Conservation (phyloP, 495 filamentous ascomycete species). For the Aspergillus carlsbadensis region DNA sequence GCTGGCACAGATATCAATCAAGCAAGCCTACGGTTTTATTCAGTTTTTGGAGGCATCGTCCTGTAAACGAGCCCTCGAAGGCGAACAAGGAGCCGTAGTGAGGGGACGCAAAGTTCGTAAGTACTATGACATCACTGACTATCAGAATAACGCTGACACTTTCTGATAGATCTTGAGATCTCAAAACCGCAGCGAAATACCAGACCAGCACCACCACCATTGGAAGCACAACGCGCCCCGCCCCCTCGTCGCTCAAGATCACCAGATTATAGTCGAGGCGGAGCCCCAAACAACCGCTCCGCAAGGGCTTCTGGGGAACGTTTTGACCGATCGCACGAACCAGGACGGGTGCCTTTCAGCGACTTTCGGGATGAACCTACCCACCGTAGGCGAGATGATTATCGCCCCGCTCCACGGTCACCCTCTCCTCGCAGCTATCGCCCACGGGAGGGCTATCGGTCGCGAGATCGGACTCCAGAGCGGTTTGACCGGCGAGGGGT, state of each 20-base stretch:
- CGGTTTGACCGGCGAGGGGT: constrained; percentile 59
- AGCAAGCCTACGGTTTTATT: constrained; percentile 95
- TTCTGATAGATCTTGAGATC: constrained; percentile 77
- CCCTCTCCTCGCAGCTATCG: constrained; percentile 61
- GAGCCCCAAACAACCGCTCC: constrained; percentile 36
- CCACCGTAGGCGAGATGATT: constrained; percentile 58
- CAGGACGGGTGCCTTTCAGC: constrained; percentile 39
- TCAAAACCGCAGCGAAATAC: constrained; percentile 85
- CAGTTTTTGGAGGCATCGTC: constrained; percentile 80
- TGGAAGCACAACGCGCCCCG: constrained; percentile 38
- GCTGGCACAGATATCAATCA: constrained; percentile 92
- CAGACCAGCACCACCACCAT: constrained; percentile 43
- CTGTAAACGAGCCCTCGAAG: constrained; percentile 69
- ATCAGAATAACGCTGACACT: neutral
- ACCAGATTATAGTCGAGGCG: constrained; percentile 62
- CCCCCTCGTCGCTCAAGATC: constrained; percentile 63
- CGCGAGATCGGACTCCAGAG: constrained; percentile 54
- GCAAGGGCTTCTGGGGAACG: constrained; percentile 39
- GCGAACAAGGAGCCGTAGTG: constrained; percentile 74
- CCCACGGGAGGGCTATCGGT: constrained; percentile 68
- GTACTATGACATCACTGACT: constrained; percentile 33
- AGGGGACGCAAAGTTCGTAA: constrained; percentile 89
- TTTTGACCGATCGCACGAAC: constrained; percentile 43
- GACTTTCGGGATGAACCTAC: constrained; percentile 50
- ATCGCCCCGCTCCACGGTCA: constrained; percentile 57